A percentile compares a stretch with the other conserved stretches of the same genome.
phyloP scores from a whole-genome alignment of 495 filamentous ascomycete species.

The Parathielavia hyrcaniae region DNA sequence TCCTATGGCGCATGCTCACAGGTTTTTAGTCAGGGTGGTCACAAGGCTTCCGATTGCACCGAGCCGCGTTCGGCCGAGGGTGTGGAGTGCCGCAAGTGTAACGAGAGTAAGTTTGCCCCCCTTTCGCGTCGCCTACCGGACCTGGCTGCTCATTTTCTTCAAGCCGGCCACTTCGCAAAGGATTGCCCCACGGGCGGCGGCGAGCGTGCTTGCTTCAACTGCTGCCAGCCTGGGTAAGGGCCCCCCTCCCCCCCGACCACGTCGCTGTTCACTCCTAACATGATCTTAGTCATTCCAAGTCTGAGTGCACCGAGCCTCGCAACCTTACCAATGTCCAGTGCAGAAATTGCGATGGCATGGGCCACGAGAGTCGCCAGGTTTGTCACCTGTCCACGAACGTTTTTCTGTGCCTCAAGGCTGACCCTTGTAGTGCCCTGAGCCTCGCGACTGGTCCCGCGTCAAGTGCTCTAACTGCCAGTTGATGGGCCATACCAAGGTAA shows the following conservation, averaged over 20 bases:
- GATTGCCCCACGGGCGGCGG: conserved; percentile 64
- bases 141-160: conserved; percentile 13
- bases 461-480: conserved; percentile 71
- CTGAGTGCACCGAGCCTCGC: conserved; percentile 49
- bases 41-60: conserved; percentile 38
- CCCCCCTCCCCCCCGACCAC: no score
- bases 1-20: conserved; percentile 14
- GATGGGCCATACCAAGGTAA: conserved; percentile 66
- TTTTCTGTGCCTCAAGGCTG: conserved; percentile 14
- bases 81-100: conserved; percentile 77
- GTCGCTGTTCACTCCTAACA: no score
- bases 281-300: no score
- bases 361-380: conserved; percentile 63
- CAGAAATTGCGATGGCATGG: conserved; percentile 70
- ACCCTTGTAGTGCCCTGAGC: conserved; percentile 27
- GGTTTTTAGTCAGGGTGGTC: conserved; percentile 33
- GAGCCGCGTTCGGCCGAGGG: conserved; percentile 64
- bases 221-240: conserved; percentile 41
- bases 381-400: conserved; percentile 63
- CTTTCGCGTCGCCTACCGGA: background rate
- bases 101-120: conserved; percentile 47
- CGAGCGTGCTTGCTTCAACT: conserved; percentile 60
- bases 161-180: conserved; percentile 75
- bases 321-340: conserved; percentile 63
- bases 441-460: conserved; percentile 44